Percentiles rank a stretch among this genome's conserved stretches.
Conservation (phyloP, 768 basidiomycete genomes). For the Kwoniella heveanensis region DNA sequence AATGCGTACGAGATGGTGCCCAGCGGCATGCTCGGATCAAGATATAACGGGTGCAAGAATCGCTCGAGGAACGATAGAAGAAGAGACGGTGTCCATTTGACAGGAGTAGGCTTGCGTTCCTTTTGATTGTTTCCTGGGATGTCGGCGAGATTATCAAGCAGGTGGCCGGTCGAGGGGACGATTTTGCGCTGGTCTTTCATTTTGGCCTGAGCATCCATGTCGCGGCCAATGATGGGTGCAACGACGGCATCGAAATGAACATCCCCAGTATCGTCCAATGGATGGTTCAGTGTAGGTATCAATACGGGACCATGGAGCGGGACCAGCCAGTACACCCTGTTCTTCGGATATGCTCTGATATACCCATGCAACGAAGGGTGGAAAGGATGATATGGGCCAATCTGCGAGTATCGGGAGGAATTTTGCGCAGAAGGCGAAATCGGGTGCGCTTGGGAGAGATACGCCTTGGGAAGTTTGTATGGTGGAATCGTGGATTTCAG, state of each 20-base stretch:
- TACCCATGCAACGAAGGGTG: conserved; percentile 35
- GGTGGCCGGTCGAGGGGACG: background rate
- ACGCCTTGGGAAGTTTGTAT: conserved; percentile 11
- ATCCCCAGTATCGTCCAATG: background rate
- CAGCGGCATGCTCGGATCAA: conserved; percentile 16
- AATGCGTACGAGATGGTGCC: conserved; percentile 29
- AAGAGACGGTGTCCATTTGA: conserved; percentile 32
- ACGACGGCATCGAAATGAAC: too few species aligned
- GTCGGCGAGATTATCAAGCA: conserved; percentile 1
- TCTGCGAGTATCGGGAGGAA: background rate
- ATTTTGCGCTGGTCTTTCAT: conserved; percentile 1
- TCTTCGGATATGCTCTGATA: conserved; percentile 21
- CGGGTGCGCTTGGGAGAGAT: conserved; percentile 1
- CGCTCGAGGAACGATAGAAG: conserved; percentile 24
- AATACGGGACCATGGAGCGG: conserved; percentile 46
- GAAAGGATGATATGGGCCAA: conserved; percentile 27
- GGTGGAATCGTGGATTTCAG: conserved; percentile 13
- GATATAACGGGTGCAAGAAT: conserved; percentile 29
- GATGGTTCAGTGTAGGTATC: conserved; percentile 28
- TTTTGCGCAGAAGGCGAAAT: background rate
- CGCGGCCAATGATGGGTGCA: background rate
- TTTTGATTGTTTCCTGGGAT: background rate
- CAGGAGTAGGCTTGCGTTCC: conserved; percentile 14
- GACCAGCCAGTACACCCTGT: conserved; percentile 46
- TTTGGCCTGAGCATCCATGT: too few species aligned